Base-by-base conservation (phyloP, 2,329 filamentous ascomycete species). In the Monilinia aucupariae region DNA sequence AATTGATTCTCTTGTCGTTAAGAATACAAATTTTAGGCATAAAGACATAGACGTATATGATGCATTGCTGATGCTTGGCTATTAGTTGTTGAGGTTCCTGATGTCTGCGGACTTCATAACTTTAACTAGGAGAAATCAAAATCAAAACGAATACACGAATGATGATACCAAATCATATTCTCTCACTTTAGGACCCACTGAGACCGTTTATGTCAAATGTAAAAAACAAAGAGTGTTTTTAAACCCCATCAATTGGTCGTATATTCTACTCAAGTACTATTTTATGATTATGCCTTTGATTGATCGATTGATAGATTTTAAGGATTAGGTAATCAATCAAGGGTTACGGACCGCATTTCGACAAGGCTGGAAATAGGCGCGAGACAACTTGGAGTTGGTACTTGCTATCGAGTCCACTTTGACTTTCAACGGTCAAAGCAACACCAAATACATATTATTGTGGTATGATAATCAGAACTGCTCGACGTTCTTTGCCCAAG, bases 391-490 rank as follows among this genome's bases (percentile, higher is more conserved):
- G 39, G n/a, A 47, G 27, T 30, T 27, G 54, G 12, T 13, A 56
- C 25, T 47, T 47, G 54, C 17, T n/a, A 56, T 59, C 25, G 41
- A 54, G 5, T 39, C 53, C 53, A 55, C 53, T 55, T 45, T n/a
- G 52, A 45, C 10, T 39, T 30, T 30, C 27, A 45, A 17, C 12
- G 17, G 7, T 43, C 7, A n/a, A n/a, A n/a, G n/a, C 41, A 43
- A 7, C 9, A 43, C 7, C 9, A 51, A 51, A 39, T 52, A 17
- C 20, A 22, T 3, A n/a, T 30, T 17, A 22, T 13, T 3, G 15
- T 41, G 22, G 25, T 60, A 62, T 58, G 12, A 62, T 62, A 52
- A 49, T 58, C 45, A 50, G 34, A 39, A 39, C 60, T 27, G 32
- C 60, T 50, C n/a, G n/a, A 25, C 34, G 45, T 49, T 20, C 45